A percentile compares a stretch with the other conserved stretches of the same genome.
Conservation (phyloP, 2,329 filamentous ascomycete genomes). For the Xylariaceae sp. region DNA sequence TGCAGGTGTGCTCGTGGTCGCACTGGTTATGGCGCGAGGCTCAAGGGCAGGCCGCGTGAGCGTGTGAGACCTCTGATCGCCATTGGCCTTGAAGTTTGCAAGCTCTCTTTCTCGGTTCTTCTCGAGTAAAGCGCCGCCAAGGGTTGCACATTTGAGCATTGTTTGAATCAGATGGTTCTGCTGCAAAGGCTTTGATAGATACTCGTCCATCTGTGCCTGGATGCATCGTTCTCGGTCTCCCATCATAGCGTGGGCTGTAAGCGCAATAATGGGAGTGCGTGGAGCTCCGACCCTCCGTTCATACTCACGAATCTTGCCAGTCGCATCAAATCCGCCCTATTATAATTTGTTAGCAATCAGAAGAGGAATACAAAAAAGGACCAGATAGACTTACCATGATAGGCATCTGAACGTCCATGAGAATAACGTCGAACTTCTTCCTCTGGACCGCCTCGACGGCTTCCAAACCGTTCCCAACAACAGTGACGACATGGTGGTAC, state of each 20-base stretch:
- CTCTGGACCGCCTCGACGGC: slow-evolving; percentile 88
- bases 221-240: slow-evolving; percentile 97
- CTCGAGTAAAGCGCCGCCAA: slow-evolving; percentile 77
- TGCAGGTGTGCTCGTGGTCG: slow-evolving; percentile 24
- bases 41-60: slow-evolving; percentile 35
- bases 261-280: slow-evolving; percentile 88
- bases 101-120: slow-evolving; percentile 62
- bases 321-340: slow-evolving; percentile 92
- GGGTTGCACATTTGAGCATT: slow-evolving; percentile 91
- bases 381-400: slow-evolving; percentile 65
- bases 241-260: slow-evolving; percentile 98
- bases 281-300: slow-evolving; percentile 75
- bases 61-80: slow-evolving; percentile 34
- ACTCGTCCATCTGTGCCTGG: slow-evolving; percentile 98
- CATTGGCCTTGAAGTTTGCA: slow-evolving; percentile 46
- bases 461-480: slow-evolving; percentile 91
- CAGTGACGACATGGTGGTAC: slow-evolving; percentile 86
- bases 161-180: slow-evolving; percentile 97
- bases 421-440: slow-evolving; percentile 89
- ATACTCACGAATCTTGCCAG: slow-evolving; percentile 92
- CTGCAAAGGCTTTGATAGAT: slow-evolving; percentile 91
- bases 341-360: slow-evolving; percentile 11
- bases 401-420: slow-evolving; percentile 99
- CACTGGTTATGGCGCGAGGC: slow-evolving; percentile 60
- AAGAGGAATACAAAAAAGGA: background rate